phyloP scores from a whole-genome alignment of 1,139 yeast species.

The Pichia sp. region DNA sequence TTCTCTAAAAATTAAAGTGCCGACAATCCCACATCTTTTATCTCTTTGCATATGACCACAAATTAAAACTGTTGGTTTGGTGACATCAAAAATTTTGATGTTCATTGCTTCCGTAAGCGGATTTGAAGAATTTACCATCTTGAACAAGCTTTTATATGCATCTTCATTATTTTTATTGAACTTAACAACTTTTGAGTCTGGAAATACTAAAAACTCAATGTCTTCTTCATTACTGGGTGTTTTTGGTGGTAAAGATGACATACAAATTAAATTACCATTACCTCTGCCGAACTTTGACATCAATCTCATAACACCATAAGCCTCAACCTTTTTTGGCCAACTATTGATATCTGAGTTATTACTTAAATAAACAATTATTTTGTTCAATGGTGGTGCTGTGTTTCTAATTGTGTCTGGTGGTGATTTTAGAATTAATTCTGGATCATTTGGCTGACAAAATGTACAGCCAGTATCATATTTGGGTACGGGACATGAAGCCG shows the following conservation, averaged over 20 bases:
- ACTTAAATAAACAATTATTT: conserved; percentile 49
- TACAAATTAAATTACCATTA: conserved; percentile 11
- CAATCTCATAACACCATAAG: conserved; percentile 34
- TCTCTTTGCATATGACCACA: conserved; percentile 67
- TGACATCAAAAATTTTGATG: conserved; percentile 10
- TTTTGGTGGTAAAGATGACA: conserved; percentile 10
- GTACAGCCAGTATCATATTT: conserved; percentile 57
- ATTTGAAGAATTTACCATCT: conserved; percentile 10
- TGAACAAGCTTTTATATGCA: conserved; percentile 2
- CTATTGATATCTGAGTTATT: conserved; percentile 29
- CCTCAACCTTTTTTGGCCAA: conserved; percentile 57
- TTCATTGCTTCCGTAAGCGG: conserved; percentile 9
- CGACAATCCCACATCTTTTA: conserved; percentile 57
- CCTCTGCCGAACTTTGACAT: conserved; percentile 13
- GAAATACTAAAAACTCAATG: conserved; percentile 11
- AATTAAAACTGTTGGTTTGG: conserved; percentile 36
- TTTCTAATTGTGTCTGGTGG: conserved; percentile 33
- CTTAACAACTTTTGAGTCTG: conserved; percentile 9
- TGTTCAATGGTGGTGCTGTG: conserved; percentile 47
- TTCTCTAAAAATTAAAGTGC: conserved; percentile 50
- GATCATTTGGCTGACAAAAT: conserved; percentile 39
- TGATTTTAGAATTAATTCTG: conserved; percentile 8
- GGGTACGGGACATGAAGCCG: conserved; percentile 43
- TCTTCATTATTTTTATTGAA: not conserved
- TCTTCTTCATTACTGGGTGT: not conserved